Evolutionary conservation across 352 stramenopile genomes (phyloP).

Genomic region (Phytophthora pseudosyringae): DNA sequence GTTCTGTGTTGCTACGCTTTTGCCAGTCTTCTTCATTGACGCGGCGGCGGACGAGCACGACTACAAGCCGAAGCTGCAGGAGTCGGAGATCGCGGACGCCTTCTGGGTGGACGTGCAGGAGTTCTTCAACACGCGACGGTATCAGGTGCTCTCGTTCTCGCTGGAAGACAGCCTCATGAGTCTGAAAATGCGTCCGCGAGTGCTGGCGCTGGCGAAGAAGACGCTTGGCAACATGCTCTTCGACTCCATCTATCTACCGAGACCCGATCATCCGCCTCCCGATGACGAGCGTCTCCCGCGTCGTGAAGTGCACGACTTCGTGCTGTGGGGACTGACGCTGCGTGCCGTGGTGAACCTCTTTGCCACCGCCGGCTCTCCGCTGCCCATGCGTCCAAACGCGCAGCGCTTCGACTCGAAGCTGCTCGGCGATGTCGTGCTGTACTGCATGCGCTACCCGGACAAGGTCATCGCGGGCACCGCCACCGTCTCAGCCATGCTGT

Average conservation of each 20-base stretch:
- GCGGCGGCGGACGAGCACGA: constrained; percentile 47
- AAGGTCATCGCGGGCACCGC: constrained; percentile 52
- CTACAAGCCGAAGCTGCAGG: constrained; percentile 62
- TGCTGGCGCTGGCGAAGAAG: constrained; percentile 39
- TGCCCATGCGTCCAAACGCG: constrained; percentile 59
- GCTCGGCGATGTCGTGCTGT: constrained; percentile 59
- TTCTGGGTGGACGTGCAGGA: constrained; percentile 88
- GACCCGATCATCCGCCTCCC: constrained; percentile 42
- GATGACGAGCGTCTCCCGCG: constrained; percentile 48
- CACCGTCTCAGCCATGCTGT: constrained; percentile 49
- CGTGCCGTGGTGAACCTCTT: constrained; percentile 71
- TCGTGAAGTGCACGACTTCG: constrained; percentile 71
- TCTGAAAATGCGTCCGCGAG: constrained; percentile 40
- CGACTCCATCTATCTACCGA: constrained; percentile 76
- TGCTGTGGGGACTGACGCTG: constrained; percentile 87
- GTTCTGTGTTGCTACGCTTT: background rate
- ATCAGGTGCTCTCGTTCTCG: constrained; percentile 62
- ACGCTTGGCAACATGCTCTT: constrained; percentile 71
- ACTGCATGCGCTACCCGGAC: constrained; percentile 58
- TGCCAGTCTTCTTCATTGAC: constrained; percentile 80
- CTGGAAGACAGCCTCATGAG: constrained; percentile 62
- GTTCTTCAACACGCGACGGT: constrained; percentile 64
- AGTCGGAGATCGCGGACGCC: constrained; percentile 74
- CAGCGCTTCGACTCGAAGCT: constrained; percentile 65
- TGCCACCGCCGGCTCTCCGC: constrained; percentile 35